These are phyloP conservation scores for Cyamopsis tetragonoloba DNA, from an alignment of 306 rosid genomes.

Conservation along the genomic window DNA sequence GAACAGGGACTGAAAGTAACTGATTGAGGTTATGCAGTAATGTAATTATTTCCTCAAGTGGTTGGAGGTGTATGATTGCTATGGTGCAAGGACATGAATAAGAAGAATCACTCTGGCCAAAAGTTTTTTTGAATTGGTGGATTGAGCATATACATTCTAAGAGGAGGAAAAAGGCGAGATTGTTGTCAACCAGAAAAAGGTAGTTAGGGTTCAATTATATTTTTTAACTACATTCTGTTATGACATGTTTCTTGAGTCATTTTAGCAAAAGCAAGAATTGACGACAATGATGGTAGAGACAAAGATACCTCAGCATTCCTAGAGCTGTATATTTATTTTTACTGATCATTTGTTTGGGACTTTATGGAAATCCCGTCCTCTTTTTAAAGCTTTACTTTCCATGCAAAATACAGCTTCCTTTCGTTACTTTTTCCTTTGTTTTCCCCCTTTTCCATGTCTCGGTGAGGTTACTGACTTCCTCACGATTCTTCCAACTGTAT, in stretches of 20 bases:
- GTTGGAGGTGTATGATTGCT: background rate
- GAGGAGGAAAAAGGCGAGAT: background rate
- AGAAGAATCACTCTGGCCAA: background rate
- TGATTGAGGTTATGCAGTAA: background rate
- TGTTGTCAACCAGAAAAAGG: background rate
- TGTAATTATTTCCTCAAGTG: background rate
- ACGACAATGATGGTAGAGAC: background rate
- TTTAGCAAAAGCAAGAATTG: background rate
- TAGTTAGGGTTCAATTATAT: background rate
- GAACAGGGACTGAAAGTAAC: background rate
- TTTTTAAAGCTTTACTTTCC: background rate
- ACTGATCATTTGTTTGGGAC: background rate
- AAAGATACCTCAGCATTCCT: background rate
- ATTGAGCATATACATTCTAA: background rate
- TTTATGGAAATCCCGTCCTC: background rate
- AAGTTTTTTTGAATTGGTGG: background rate
- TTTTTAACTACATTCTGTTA: background rate
- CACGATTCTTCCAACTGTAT: background rate
- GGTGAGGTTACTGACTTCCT: background rate
- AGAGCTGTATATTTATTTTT: background rate
- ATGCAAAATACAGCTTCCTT: background rate
- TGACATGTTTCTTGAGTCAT: background rate
- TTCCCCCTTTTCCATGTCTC: background rate
- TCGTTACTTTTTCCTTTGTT: background rate
- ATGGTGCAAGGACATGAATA: background rate